A percentile compares a stretch with the other conserved stretches of the same genome.
Evolutionary conservation across 805 yeast species (phyloP).

Genomic region (Yarrowia keelungensis): DNA sequence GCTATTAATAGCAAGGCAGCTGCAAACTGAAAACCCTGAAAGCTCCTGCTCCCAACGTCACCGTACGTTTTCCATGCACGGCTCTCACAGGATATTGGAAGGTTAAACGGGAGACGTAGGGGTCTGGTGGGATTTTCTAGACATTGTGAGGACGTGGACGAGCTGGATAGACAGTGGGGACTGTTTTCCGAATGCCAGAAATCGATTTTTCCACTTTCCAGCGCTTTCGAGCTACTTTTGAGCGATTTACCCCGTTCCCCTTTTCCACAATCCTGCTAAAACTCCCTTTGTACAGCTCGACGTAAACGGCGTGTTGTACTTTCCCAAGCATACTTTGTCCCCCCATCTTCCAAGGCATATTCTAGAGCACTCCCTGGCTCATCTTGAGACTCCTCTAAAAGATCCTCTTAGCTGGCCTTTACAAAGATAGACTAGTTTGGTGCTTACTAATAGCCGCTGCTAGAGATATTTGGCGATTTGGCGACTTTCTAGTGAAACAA

Average conservation of each 20-base stretch:
- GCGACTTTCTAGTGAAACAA: no score
- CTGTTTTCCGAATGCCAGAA: no score
- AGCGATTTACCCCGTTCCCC: not conserved
- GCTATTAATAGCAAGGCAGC: conserved; percentile 38
- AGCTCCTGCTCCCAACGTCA: conserved; percentile 32
- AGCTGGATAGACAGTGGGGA: no score
- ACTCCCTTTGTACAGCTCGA: not conserved
- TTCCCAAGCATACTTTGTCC: no score
- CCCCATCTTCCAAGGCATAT: not conserved
- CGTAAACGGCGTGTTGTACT: not conserved
- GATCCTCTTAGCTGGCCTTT: no score
- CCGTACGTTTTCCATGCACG: conserved; percentile 15
- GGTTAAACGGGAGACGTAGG: not conserved
- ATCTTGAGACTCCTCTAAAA: no score
- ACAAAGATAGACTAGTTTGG: no score
- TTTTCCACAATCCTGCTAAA: no score
- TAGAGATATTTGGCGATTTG: no score
- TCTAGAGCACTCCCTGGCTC: conserved; percentile 9
- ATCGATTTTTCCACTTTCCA: not conserved
- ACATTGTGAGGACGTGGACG: no score
- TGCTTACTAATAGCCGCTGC: no score
- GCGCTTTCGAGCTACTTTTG: not conserved
- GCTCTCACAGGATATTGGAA: conserved; percentile 36
- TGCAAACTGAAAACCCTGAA: conserved; percentile 36
- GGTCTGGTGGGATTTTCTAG: no score